These are phyloP conservation scores for Fusarium sp. DNA, from an alignment of 2,329 filamentous ascomycete species.

Conservation along the genomic window DNA sequence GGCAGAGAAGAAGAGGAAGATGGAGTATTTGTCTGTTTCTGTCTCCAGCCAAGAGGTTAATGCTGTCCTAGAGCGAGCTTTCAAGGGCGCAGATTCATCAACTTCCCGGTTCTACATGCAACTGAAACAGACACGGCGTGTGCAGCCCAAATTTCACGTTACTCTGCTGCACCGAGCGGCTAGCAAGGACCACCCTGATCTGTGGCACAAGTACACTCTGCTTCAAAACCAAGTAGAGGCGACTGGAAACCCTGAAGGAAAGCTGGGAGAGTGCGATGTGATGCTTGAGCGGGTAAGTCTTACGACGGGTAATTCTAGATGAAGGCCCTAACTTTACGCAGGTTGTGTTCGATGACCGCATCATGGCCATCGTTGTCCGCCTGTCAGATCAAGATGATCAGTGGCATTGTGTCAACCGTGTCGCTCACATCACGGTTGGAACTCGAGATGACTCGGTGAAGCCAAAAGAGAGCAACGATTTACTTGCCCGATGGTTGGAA, in stretches of 20 bases:
- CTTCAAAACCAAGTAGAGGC: constrained; percentile 63
- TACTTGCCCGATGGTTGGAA: constrained; percentile 81
- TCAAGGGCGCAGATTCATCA: constrained; percentile 65
- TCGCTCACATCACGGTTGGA: constrained; percentile 91
- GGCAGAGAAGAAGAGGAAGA: constrained; percentile 50
- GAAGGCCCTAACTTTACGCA: constrained; percentile 45
- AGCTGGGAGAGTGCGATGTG: constrained; percentile 73
- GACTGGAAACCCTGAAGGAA: constrained; percentile 42
- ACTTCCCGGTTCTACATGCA: constrained; percentile 74
- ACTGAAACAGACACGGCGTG: constrained; percentile 77
- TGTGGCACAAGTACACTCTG: constrained; percentile 81
- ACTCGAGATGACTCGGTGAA: constrained; percentile 82
- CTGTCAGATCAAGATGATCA: constrained; percentile 67
- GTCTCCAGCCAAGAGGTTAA: constrained; percentile 58
- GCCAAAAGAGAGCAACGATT: constrained; percentile 92
- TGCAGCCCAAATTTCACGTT: constrained; percentile 92
- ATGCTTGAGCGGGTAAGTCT: constrained; percentile 68
- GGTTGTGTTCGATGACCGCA: constrained; percentile 84
- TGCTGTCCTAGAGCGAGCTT: constrained; percentile 75
- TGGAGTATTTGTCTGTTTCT: constrained; percentile 69
- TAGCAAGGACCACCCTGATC: constrained; percentile 68
- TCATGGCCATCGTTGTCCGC: constrained; percentile 93
- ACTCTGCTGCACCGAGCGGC: constrained; percentile 87
- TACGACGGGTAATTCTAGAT: neutral
- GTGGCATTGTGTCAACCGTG: constrained; percentile 79